Conservation (phyloP, 2,329 filamentous ascomycete species). For the Chaetomium sp. region DNA sequence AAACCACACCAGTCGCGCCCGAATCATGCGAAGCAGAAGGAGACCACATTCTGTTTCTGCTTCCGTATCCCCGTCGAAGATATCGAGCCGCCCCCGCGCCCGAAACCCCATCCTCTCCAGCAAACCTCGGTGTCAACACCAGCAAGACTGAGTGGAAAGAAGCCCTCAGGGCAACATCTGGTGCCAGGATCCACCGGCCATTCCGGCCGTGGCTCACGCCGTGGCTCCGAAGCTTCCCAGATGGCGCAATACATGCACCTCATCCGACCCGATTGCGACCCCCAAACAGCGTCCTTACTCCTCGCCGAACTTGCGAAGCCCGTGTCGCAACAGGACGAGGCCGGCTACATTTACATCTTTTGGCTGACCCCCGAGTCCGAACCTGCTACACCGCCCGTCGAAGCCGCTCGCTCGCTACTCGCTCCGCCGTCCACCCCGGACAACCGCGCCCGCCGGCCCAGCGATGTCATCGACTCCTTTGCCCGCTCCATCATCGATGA, state of each 20-base stretch:
- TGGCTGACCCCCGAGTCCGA: slow-evolving; percentile 73
- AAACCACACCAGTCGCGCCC: slow-evolving; percentile 26
- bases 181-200: slow-evolving; percentile 19
- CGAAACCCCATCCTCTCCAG: slow-evolving; percentile 43
- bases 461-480: slow-evolving; percentile 50
- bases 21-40: slow-evolving; percentile 26
- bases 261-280: slow-evolving; percentile 62
- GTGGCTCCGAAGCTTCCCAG: slow-evolving; percentile 27
- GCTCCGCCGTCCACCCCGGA: slow-evolving; percentile 38
- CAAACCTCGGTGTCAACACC: slow-evolving; percentile 14
- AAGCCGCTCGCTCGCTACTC: slow-evolving; percentile 54
- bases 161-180: slow-evolving; percentile 26
- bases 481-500: slow-evolving; percentile 25
- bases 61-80: slow-evolving; percentile 45
- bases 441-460: slow-evolving; percentile 39
- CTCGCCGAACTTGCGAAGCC: slow-evolving; percentile 71
- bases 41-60: slow-evolving; percentile 44
- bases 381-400: slow-evolving; percentile 47
- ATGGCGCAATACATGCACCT: slow-evolving; percentile 52
- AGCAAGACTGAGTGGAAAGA: slow-evolving; percentile 25
- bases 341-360: slow-evolving; percentile 98
- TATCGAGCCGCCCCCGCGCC: slow-evolving; percentile 35
- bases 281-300: slow-evolving; percentile 62
- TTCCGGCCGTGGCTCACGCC: slow-evolving; percentile 22
- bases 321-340: slow-evolving; percentile 66